Base-by-base conservation (phyloP, 208 protist genomes). In the Leishmania tarentolae region DNA sequence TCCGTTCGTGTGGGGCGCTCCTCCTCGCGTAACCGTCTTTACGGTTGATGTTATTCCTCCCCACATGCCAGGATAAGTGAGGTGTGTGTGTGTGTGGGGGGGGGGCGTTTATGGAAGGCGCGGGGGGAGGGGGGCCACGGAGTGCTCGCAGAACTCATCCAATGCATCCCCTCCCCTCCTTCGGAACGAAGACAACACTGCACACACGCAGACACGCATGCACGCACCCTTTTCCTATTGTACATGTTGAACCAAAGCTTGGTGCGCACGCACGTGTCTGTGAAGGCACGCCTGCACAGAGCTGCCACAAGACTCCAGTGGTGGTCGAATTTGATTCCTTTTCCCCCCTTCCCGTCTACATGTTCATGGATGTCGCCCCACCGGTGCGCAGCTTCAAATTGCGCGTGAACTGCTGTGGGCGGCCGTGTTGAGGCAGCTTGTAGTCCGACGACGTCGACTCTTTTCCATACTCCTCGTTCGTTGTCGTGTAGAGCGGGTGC, bases 361-460 rank as follows among this genome's bases (percentile, higher is more conserved):
- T 97, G 81, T 97, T 97, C 94, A 97, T 97, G 40, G 91, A 87
- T 1, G 91, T 97, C n/a, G 91, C 90, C 1, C 92, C 90, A 7
- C 86, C 87, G 53, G 77, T 81, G 66, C 78, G 82, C n/a, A 77
- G 69, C 42, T 83, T 83, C 31, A 85, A 75, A 63, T 88, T 91
- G 37, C 88, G 89, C n/a, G 92, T 95, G 78, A 97, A 97, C 75
- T 91, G 87, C 84, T 95, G 90, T 31, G 88, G 90, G 7, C 85
- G 85, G 21, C 88, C 92, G 68, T 92, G 90, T 71, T 82, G 74
- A 1, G 87, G 81, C 46, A 71, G 53, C 63, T 79, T 75, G 47
- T 83, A 83, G 69, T 78, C 75, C n/a, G 81, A 63, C 19, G 8
- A 3, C 56, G 82, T 84, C 31, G 42, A 47, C 40, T 86, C 88